A percentile compares a stretch with the other conserved stretches of the same genome.
Evolutionary conservation across 2,329 filamentous ascomycete species (phyloP).

Genomic region (Gremmenia infestans): DNA sequence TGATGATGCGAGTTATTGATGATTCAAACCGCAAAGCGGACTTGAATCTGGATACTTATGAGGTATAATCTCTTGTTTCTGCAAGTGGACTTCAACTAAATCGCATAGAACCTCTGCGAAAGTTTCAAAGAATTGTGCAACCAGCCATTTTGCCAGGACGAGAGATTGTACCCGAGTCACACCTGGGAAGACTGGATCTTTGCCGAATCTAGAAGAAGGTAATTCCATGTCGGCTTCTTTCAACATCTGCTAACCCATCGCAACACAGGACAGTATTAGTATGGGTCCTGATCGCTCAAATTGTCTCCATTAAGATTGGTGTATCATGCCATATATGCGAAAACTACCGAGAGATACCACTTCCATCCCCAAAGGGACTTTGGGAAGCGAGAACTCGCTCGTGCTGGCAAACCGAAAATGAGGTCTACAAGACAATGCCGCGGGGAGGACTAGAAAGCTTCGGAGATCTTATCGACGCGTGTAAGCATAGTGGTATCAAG

Average conservation of each 20-base stretch:
- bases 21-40: background rate
- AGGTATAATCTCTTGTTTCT: background rate
- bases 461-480: conserved; percentile 5
- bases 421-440: background rate
- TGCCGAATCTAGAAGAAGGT: conserved; percentile 9
- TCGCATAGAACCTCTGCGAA: conserved; percentile 2
- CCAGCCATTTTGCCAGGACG: background rate
- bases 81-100: background rate
- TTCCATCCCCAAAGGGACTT: conserved; percentile 1
- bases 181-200: conserved; percentile 16
- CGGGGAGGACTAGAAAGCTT: background rate
- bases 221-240: background rate
- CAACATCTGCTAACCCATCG: background rate
- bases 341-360: background rate
- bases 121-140: background rate
- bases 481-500: background rate
- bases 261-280: conserved; percentile 1
- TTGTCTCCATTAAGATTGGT: conserved; percentile 5
- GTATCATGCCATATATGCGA: background rate
- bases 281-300: conserved; percentile 7
- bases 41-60: background rate
- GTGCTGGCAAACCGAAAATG: conserved; percentile 7
- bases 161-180: background rate
- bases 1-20: conserved; percentile 7
- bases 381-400: conserved; percentile 8